Base-by-base conservation (phyloP, 2,329 filamentous ascomycete species). In the Sporothrix phasma region DNA sequence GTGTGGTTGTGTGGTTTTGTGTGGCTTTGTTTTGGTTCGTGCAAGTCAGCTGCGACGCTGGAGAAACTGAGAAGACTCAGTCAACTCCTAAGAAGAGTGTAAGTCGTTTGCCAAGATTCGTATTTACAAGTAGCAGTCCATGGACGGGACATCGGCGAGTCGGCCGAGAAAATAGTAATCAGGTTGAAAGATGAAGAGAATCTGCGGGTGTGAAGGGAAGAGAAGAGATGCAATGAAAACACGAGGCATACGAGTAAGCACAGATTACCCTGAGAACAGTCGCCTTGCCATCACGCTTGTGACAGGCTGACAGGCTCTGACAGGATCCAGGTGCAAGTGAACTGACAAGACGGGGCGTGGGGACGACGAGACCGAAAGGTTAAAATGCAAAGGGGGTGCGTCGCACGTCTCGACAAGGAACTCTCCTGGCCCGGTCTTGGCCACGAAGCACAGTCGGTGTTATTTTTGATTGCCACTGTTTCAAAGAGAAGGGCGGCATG, bases 1-100 rank as follows among this genome's bases (percentile, higher is more conserved):
- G 24, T 4, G 22, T 19, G 19, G 19, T 17, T 62, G 49, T 7
- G 51, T 61, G n/a, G n/a, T n/a, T n/a, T 92, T 11, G 64, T 74
- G 70, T 63, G 37, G 47, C 24, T 13, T 15, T 4, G 22, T 19
- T 26, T 15, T 17, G 59, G 49, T 7, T 29, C 58, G 29, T 26
- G 22, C 19, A 47, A 24, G 41, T n/a, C 19, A 15, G 51, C 51
- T 37, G 34, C 26, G 45, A 43, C 15, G n/a, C 31, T 49, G 41
- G n/a, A 61, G 45, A 17, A 43, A 46, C 29, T 49, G 34, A 62
- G 45, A 51, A 39, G n/a, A 8, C 41, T 60, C 41, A 43, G n/a
- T 17, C 22, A 5, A 29, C 41, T 31, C 34, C 15, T 26, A 43
- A 29, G 5, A 45, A 22, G 7, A 2, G 37, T 45, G 56, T 58